These are phyloP conservation scores for Tuber aestivum DNA, from an alignment of 495 filamentous ascomycete genomes.

Conservation along the genomic window DNA sequence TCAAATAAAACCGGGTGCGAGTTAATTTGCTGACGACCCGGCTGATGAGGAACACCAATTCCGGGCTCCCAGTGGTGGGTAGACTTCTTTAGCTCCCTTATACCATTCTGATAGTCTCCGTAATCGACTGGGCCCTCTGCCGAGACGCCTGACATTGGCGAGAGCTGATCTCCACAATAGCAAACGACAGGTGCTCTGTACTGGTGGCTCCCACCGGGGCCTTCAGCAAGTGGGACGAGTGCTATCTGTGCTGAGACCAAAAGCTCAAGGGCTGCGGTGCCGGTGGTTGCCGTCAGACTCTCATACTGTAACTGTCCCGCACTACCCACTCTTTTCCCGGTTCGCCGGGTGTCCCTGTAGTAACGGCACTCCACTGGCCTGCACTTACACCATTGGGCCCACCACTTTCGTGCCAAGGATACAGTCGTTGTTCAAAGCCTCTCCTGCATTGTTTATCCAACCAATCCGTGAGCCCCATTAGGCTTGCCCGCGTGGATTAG, in stretches of 20 bases:
- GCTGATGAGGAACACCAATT: too few relatives aligned
- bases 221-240: slow-evolving; percentile 49
- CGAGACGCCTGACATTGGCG: slow-evolving; percentile 52
- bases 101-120: not conserved
- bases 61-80: slow-evolving; percentile 45
- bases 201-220: slow-evolving; percentile 31
- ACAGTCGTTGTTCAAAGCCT: slow-evolving; percentile 60
- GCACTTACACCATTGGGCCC: slow-evolving; percentile 58
- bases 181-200: slow-evolving; percentile 27
- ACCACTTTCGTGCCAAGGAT: slow-evolving; percentile 60
- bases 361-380: slow-evolving; percentile 30
- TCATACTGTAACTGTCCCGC: slow-evolving; percentile 45
- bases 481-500: slow-evolving; percentile 54
- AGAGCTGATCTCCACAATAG: slow-evolving; percentile 51
- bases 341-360: slow-evolving; percentile 42
- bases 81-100: not conserved
- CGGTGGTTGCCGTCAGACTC: slow-evolving; percentile 61
- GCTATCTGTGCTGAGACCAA: slow-evolving; percentile 50
- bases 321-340: slow-evolving; percentile 12
- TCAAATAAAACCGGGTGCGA: too few relatives aligned
- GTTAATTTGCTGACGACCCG: too few relatives aligned
- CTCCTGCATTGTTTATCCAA: slow-evolving; percentile 55
- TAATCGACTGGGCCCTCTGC: slow-evolving; percentile 55
- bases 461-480: slow-evolving; percentile 61
- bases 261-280: slow-evolving; percentile 46